These are phyloP conservation scores for Rhizopus microsporus DNA, from an alignment of 371 early-diverging fungal species.

Conservation along the genomic window DNA sequence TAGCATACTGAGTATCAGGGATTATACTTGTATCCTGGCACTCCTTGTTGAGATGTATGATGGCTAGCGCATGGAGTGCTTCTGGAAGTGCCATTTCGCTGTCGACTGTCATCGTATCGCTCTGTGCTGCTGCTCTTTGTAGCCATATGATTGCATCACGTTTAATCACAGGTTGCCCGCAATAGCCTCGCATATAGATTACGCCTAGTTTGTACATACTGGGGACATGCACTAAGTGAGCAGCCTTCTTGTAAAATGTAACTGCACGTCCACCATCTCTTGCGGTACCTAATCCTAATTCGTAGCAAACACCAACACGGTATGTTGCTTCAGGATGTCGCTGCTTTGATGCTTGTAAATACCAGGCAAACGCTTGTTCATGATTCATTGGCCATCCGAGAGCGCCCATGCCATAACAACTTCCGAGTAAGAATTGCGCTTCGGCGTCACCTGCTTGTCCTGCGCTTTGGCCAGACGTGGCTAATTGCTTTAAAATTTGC, in stretches of 20 bases:
- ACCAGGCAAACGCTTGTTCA: constrained; percentile 87
- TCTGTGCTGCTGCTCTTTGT: constrained; percentile 75
- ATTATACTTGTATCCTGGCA: constrained; percentile 69
- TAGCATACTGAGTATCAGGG: constrained; percentile 80
- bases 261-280: constrained; percentile 81
- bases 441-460: constrained; percentile 75
- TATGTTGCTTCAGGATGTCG: constrained; percentile 93
- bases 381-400: constrained; percentile 79
- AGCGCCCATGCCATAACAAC: constrained; percentile 80
- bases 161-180: constrained; percentile 67
- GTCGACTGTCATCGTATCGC: constrained; percentile 2
- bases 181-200: constrained; percentile 78
- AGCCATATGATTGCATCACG: constrained; percentile 94
- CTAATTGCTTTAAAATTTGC: constrained; percentile 71
- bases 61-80: constrained; percentile 88
- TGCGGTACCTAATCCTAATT: constrained; percentile 89
- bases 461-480: constrained; percentile 58
- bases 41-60: constrained; percentile 73
- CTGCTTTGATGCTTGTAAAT: constrained; percentile 90
- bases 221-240: constrained; percentile 84
- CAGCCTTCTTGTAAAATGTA: constrained; percentile 92
- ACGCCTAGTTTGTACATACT: constrained; percentile 97
- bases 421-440: constrained; percentile 89
- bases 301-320: constrained; percentile 93
- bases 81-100: constrained; percentile 58